These are phyloP conservation scores for Toxicodendron radicans DNA, from an alignment of 345 rosid species.

Conservation along the genomic window DNA sequence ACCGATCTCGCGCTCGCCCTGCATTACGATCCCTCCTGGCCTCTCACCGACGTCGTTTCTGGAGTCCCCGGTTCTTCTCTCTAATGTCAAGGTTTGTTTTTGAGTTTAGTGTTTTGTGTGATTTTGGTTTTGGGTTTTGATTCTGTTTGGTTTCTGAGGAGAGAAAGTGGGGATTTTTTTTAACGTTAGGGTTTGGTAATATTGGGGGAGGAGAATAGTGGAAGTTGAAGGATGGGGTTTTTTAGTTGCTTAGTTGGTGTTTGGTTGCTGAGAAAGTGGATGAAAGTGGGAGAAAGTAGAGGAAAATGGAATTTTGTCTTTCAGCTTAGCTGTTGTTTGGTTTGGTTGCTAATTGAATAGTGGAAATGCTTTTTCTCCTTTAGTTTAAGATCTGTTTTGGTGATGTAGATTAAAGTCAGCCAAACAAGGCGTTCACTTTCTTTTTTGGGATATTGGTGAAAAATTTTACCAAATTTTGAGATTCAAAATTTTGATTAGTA, in stretches of 20 bases:
- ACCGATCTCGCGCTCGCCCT: constrained; percentile 89
- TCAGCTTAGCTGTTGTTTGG: constrained; percentile 8
- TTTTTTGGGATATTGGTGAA: background rate
- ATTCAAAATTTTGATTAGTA: constrained; percentile 7
- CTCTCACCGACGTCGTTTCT: constrained; percentile 89
- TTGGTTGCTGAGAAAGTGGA: constrained; percentile 26
- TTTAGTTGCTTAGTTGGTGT: constrained; percentile 17
- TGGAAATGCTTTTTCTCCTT: background rate
- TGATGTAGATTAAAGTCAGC: background rate
- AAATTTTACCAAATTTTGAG: background rate
- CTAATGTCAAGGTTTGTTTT: constrained; percentile 72
- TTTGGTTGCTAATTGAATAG: background rate
- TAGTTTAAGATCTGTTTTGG: constrained; percentile 5
- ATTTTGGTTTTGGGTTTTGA: background rate
- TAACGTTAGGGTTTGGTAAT: background rate
- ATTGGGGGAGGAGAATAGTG: too few species aligned
- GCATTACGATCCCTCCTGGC: constrained; percentile 79
- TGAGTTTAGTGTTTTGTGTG: background rate
- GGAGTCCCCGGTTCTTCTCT: constrained; percentile 94
- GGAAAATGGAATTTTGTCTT: background rate
- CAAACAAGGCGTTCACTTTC: background rate
- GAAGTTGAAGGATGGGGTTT: background rate
- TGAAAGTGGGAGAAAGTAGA: background rate
- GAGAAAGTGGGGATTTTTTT: constrained; percentile 23
- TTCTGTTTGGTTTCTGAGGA: constrained; percentile 22